Percentiles rank a stretch among this genome's conserved stretches.
phyloP scores from a whole-genome alignment of 495 filamentous ascomycete species.

The Friedmanniomyces simplex region DNA sequence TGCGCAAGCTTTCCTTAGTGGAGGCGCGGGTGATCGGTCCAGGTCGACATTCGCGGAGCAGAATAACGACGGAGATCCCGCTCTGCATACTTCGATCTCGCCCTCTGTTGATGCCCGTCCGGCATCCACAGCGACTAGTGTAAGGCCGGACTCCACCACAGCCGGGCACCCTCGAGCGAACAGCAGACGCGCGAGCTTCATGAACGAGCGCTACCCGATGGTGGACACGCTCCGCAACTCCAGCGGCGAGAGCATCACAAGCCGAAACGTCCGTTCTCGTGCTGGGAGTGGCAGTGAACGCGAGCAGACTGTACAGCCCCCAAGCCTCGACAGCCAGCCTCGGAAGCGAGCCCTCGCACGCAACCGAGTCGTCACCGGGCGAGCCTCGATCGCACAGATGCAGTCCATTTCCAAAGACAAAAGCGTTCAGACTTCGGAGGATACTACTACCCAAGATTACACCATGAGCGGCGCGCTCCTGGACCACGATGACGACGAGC shows the following conservation, averaged over 20 bases:
- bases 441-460: neutral
- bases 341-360: neutral
- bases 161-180: neutral
- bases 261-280: neutral
- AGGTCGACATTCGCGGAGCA: conserved; percentile 4
- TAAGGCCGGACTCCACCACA: neutral
- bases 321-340: neutral
- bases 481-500: neutral
- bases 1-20: conserved; percentile 1
- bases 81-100: neutral
- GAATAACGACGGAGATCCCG: conserved; percentile 4
- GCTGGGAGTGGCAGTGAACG: neutral
- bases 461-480: conserved; percentile 2
- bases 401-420: neutral
- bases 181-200: conserved; percentile 18
- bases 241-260: conserved; percentile 12
- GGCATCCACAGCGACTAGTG: neutral
- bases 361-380: conserved; percentile 9
- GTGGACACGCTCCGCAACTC: conserved; percentile 20
- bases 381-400: conserved; percentile 6
- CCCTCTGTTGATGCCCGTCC: neutral
- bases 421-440: neutral
- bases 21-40: neutral
- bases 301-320: neutral
- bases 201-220: conserved; percentile 31